Conservation (phyloP, 768 basidiomycete species). For the Rhizopogon vesiculosus region DNA sequence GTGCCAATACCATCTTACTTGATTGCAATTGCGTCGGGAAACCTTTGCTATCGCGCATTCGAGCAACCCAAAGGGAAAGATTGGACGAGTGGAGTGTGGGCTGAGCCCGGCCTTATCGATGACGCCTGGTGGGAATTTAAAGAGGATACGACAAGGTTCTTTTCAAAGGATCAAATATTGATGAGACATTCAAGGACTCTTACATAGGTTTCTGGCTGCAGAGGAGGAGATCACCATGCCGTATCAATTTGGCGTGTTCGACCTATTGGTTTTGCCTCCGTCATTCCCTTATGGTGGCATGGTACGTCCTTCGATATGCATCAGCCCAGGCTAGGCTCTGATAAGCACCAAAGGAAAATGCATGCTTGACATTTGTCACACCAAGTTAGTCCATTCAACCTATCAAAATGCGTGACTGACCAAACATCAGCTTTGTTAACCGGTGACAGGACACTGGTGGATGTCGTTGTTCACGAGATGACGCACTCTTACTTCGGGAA, state of each 20-base stretch:
- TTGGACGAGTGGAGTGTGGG: conserved; percentile 90
- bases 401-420: neutral
- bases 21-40: conserved; percentile 87
- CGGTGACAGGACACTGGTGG: conserved; percentile 81
- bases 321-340: too few relatives aligned
- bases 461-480: conserved; percentile 85
- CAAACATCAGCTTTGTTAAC: conserved; percentile 61
- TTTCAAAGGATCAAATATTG: conserved; percentile 3
- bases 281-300: conserved; percentile 93
- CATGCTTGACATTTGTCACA: conserved; percentile 83
- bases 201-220: conserved; percentile 61
- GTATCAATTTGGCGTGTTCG: conserved; percentile 86
- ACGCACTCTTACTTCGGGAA: conserved; percentile 94
- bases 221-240: conserved; percentile 70
- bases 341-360: conserved; percentile 63
- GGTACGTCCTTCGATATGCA: conserved; percentile 33
- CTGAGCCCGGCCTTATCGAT: conserved; percentile 80
- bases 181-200: neutral
- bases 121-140: conserved; percentile 83
- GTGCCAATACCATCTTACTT: conserved; percentile 88
- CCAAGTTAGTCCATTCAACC: conserved; percentile 52
- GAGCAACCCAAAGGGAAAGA: conserved; percentile 49
- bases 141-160: conserved; percentile 74
- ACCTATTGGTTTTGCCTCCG: conserved; percentile 83
- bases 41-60: conserved; percentile 72